Percentiles rank a stretch among this genome's conserved stretches.
phyloP scores from a whole-genome alignment of 2,329 filamentous ascomycete species.

The Xylariaceae sp. region DNA sequence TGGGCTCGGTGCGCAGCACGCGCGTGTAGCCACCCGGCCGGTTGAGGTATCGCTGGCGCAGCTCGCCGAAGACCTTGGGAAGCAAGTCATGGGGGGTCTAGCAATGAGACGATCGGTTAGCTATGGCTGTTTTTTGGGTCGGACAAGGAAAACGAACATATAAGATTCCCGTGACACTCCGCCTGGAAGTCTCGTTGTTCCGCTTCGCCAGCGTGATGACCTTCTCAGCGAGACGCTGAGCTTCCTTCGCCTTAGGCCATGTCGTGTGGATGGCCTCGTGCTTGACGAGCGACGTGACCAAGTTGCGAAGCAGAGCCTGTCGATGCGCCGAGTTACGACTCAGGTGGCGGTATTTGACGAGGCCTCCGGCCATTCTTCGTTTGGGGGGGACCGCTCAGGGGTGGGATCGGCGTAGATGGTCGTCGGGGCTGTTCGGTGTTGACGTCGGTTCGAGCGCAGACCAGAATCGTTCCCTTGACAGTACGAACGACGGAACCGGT shows the following conservation, averaged over 20 bases:
- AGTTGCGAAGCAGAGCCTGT: constrained; percentile 86
- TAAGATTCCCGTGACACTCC: constrained; percentile 73
- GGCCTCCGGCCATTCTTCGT: constrained; percentile 70
- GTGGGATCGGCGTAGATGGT: background rate
- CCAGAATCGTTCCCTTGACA: background rate
- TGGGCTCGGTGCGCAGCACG: constrained; percentile 84
- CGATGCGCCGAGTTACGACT: constrained; percentile 81
- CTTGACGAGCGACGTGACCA: constrained; percentile 90
- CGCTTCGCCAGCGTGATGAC: constrained; percentile 90
- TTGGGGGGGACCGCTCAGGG: background rate
- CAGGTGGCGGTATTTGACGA: constrained; percentile 83
- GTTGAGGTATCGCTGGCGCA: constrained; percentile 70
- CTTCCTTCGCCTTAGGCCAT: constrained; percentile 95
- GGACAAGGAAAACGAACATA: constrained; percentile 58
- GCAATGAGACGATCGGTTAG: constrained; percentile 34
- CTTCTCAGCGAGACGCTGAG: constrained; percentile 88
- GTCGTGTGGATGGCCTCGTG: constrained; percentile 93
- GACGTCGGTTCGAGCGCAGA: background rate
- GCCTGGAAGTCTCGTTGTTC: constrained; percentile 75
- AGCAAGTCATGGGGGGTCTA: constrained; percentile 65
- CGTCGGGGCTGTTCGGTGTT: background rate
- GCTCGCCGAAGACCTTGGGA: constrained; percentile 81
- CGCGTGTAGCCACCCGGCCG: constrained; percentile 92
- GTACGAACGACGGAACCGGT: no score
- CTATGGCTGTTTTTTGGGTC: background rate